These are phyloP conservation scores for Byssoonygena ceratinophila DNA, from an alignment of 2,329 filamentous ascomycete species.

Conservation along the genomic window DNA sequence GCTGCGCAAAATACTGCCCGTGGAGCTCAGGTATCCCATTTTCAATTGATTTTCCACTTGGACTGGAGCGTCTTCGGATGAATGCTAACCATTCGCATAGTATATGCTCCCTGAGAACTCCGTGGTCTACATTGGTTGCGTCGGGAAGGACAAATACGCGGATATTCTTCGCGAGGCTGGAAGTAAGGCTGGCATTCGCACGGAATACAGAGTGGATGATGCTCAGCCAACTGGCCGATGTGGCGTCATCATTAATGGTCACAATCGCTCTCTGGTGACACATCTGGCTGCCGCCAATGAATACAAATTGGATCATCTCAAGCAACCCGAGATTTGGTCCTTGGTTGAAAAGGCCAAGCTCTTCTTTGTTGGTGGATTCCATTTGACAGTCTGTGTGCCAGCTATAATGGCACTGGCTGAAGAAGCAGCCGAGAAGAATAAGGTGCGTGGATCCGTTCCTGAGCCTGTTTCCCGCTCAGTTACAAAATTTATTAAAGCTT, in stretches of 20 bases:
- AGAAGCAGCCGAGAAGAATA: conserved; percentile 79
- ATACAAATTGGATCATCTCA: conserved; percentile 89
- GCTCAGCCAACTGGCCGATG: conserved; percentile 80
- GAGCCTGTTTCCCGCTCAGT: too few species aligned
- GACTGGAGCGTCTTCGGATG: neutral
- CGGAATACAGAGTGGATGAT: conserved; percentile 88
- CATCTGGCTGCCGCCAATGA: conserved; percentile 93
- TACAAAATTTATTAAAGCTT: too few species aligned
- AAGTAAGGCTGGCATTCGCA: conserved; percentile 75
- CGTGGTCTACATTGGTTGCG: conserved; percentile 85
- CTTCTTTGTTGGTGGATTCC: conserved; percentile 93
- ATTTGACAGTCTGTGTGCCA: conserved; percentile 89
- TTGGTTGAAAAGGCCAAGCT: conserved; percentile 78
- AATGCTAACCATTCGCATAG: conserved; percentile 28
- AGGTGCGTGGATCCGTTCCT: conserved; percentile 43
- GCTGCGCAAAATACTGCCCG: conserved; percentile 96
- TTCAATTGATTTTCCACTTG: neutral
- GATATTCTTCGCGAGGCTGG: conserved; percentile 78
- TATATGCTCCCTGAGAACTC: conserved; percentile 87
- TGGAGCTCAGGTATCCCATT: conserved; percentile 58
- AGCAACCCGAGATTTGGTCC: conserved; percentile 82
- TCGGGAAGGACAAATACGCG: conserved; percentile 92
- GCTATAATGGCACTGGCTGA: conserved; percentile 84
- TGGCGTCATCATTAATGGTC: conserved; percentile 91
- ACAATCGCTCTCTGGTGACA: conserved; percentile 89